Evolutionary conservation across 768 basidiomycete species (phyloP).

Genomic region (Pleurotus tuber-regium): DNA sequence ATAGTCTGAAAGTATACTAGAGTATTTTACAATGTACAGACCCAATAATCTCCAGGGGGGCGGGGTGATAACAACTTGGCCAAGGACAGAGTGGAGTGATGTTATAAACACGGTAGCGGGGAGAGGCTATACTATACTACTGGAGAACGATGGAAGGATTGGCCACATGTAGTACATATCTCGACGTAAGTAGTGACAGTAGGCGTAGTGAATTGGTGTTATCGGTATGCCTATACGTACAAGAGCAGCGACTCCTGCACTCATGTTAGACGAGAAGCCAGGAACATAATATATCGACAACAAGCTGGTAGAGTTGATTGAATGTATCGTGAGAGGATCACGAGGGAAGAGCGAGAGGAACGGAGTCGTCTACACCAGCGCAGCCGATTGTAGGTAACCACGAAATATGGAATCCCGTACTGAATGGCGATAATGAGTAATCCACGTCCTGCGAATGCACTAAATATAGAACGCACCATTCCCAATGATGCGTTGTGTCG

Average conservation of each 20-base stretch:
- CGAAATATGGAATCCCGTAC: constrained; percentile 77
- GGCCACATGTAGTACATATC: not conserved
- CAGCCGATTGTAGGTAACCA: constrained; percentile 70
- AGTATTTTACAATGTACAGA: not conserved
- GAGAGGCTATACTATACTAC: not conserved
- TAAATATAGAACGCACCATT: constrained; percentile 51
- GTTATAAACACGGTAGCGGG: not conserved
- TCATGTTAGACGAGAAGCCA: not conserved
- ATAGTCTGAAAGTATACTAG: not conserved
- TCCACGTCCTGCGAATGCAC: constrained; percentile 7
- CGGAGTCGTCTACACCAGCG: constrained; percentile 50
- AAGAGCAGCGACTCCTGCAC: not conserved
- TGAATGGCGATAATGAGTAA: constrained; percentile 24
- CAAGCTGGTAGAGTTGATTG: not conserved
- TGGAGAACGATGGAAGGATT: not conserved
- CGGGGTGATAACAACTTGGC: not conserved
- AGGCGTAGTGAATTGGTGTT: not conserved
- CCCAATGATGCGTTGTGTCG: constrained; percentile 80
- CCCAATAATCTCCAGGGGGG: not conserved
- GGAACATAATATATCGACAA: not conserved
- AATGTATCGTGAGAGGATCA: not conserved
- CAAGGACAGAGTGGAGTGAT: not conserved
- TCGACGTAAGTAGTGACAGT: not conserved
- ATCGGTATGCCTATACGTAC: constrained; percentile 3
- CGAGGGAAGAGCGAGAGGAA: not conserved